Percentiles rank a stretch among this genome's conserved stretches.
These are phyloP conservation scores for Massospora cicadina DNA, from an alignment of 371 early-diverging fungal species.

Conservation along the genomic window DNA sequence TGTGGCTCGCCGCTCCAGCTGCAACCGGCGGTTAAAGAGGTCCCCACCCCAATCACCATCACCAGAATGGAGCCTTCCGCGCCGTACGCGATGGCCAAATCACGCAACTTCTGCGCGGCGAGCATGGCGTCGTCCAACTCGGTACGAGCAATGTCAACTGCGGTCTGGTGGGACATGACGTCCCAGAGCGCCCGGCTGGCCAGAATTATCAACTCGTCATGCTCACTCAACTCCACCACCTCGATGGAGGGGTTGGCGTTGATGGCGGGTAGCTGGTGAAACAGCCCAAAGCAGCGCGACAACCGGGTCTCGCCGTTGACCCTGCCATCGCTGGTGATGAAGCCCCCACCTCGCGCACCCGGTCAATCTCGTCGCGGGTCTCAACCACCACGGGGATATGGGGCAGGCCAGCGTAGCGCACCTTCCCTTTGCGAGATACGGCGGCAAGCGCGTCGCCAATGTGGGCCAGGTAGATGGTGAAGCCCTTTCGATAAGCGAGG, in stretches of 20 bases:
- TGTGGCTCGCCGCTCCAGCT: conserved; percentile 4
- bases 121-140: conserved; percentile 41
- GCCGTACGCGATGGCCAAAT: conserved; percentile 71
- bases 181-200: conserved; percentile 73
- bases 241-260: conserved; percentile 70
- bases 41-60: conserved; percentile 72
- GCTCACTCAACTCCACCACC: conserved; percentile 45
- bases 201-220: conserved; percentile 82
- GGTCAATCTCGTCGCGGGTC: conserved; percentile 50
- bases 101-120: conserved; percentile 67
- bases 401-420: conserved; percentile 46
- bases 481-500: conserved; percentile 60
- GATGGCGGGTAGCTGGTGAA: conserved; percentile 57
- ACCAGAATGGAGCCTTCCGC: conserved; percentile 58
- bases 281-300: conserved; percentile 74
- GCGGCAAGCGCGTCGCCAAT: conserved; percentile 80
- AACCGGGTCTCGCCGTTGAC: conserved; percentile 55
- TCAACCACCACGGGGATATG: conserved; percentile 46
- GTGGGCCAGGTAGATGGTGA: conserved; percentile 70
- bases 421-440: conserved; percentile 51
- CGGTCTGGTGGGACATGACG: conserved; percentile 55
- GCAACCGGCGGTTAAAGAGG: conserved; percentile 28
- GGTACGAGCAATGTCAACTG: conserved; percentile 64
- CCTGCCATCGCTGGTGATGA: conserved; percentile 47
- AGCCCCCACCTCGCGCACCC: conserved; percentile 69